Conservation (phyloP, 1,284 basidiomycete genomes). For the Porphyrellus sp. region DNA sequence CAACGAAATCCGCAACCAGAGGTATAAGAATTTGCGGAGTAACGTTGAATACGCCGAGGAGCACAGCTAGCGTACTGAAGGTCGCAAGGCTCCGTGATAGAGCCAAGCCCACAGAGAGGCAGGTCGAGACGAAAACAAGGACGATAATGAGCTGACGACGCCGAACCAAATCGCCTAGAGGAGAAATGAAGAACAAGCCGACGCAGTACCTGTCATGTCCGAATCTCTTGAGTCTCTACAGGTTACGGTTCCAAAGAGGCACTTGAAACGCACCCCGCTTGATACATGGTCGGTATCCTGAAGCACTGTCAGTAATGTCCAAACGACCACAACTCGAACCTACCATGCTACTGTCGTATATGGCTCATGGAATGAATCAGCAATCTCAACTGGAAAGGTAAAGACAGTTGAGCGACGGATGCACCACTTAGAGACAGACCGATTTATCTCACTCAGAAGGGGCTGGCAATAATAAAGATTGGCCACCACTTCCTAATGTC, state of each 20-base stretch:
- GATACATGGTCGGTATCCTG: conserved; percentile 49
- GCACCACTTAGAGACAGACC: neutral
- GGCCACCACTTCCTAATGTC: conserved; percentile 42
- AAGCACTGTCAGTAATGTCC: neutral
- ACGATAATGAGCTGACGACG: conserved; percentile 54
- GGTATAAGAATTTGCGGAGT: conserved; percentile 61
- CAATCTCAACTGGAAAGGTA: conserved; percentile 46
- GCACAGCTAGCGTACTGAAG: conserved; percentile 53
- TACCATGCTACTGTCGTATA: conserved; percentile 58
- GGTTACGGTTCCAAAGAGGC: neutral
- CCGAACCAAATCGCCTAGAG: conserved; percentile 63
- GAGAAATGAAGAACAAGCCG: conserved; percentile 61
- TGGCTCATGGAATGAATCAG: conserved; percentile 51
- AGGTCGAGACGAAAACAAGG: conserved; percentile 45
- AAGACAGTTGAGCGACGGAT: conserved; percentile 5
- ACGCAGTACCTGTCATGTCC: conserved; percentile 45
- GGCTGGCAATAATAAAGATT: conserved; percentile 77
- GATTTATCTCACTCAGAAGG: conserved; percentile 55
- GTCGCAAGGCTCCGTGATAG: conserved; percentile 45
- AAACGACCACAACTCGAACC: conserved; percentile 1
- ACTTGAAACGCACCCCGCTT: conserved; percentile 41
- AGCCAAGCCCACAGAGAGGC: conserved; percentile 58
- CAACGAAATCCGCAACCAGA: conserved; percentile 62
- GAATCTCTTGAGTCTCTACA: neutral
- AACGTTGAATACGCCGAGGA: conserved; percentile 58